Evolutionary conservation across 2,329 filamentous ascomycete species (phyloP).

Genomic region (Trichoderma semiorbis): DNA sequence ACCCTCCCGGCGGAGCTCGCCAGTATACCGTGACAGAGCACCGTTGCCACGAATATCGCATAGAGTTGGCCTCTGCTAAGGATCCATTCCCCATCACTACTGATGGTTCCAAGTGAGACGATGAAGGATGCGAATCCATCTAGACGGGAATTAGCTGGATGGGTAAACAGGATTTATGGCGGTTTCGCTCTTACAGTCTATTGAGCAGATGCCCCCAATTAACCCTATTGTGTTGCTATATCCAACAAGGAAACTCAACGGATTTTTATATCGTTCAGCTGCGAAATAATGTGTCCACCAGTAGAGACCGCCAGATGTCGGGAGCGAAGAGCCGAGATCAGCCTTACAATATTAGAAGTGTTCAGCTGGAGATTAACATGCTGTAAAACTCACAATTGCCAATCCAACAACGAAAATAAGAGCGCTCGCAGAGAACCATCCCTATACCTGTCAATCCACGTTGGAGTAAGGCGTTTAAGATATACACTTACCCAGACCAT

Average conservation of each 20-base stretch:
- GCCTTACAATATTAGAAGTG: background rate
- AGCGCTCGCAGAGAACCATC: slow-evolving; percentile 6
- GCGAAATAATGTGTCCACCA: slow-evolving; percentile 11
- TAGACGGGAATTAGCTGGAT: background rate
- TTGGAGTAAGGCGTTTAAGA: no score
- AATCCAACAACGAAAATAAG: background rate
- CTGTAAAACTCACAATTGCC: background rate
- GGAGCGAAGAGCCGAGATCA: slow-evolving; percentile 4
- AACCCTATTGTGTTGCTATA: slow-evolving; percentile 2
- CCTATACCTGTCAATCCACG: background rate
- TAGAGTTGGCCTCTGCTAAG: background rate
- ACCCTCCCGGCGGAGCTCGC: background rate
- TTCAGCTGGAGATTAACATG: no score
- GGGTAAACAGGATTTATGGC: background rate
- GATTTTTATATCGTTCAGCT: background rate
- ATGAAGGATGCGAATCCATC: slow-evolving; percentile 8
- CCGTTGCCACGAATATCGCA: background rate
- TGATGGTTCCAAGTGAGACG: background rate
- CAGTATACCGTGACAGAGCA: background rate
- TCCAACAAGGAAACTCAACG: background rate
- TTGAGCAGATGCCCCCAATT: slow-evolving; percentile 4
- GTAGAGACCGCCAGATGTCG: background rate
- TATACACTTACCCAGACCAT: background rate
- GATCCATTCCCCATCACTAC: background rate
- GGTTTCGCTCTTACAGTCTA: background rate